These are phyloP conservation scores for Blepharisma stoltei DNA, from an alignment of 73 alveolate genomes.

Conservation along the genomic window DNA sequence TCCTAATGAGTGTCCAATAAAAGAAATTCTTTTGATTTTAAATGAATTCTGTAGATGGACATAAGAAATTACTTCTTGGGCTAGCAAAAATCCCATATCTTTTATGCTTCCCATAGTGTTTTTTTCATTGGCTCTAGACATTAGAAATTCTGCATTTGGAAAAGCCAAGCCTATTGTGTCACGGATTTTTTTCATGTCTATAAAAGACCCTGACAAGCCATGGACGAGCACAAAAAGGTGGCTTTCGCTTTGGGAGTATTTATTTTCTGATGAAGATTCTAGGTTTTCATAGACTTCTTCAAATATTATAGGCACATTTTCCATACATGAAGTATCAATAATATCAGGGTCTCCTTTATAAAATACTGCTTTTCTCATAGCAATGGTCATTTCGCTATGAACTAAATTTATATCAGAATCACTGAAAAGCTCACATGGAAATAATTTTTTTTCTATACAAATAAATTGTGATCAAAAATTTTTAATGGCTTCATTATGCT, in stretches of 20 bases:
- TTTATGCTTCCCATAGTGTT: conserved; percentile 78
- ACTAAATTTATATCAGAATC: no score
- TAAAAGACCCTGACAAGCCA: conserved; percentile 88
- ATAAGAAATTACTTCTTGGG: conserved; percentile 70
- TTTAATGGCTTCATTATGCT: no score
- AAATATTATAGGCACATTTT: conserved; percentile 6
- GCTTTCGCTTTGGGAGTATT: conserved; percentile 45
- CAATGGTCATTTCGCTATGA: no score
- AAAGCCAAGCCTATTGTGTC: conserved; percentile 68
- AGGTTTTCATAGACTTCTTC: background rate
- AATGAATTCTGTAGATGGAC: conserved; percentile 70
- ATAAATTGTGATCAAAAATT: no score
- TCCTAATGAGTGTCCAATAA: conserved; percentile 99
- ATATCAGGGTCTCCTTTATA: no score
- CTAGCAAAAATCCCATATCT: conserved; percentile 86
- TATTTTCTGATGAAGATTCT: background rate
- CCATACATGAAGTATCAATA: background rate
- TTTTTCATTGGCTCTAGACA: conserved; percentile 81
- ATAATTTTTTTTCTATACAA: no score
- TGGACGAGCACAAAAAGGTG: conserved; percentile 87
- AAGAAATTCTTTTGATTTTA: conserved; percentile 67
- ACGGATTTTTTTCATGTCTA: conserved; percentile 76
- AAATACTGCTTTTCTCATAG: no score
- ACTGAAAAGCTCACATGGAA: no score
- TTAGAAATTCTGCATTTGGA: conserved; percentile 81